Evolutionary conservation across 2,329 filamentous ascomycete species (phyloP).

Genomic region (Apiospora koreana): DNA sequence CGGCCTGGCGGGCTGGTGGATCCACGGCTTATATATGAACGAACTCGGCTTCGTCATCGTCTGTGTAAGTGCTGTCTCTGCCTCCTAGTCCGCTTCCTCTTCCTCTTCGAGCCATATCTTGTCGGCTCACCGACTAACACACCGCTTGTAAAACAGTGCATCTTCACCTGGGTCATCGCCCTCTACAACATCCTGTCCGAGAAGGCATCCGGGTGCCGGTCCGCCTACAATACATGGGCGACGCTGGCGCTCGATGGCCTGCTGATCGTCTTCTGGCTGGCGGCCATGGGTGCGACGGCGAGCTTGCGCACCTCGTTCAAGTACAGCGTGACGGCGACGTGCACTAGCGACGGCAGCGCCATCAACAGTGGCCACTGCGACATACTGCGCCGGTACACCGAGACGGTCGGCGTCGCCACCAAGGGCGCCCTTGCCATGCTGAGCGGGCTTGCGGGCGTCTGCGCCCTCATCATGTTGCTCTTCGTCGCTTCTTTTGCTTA

Average conservation of each 20-base stretch:
- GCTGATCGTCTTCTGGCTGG: slow-evolving; percentile 49
- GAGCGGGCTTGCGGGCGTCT: slow-evolving; percentile 43
- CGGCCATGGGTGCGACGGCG: slow-evolving; percentile 42
- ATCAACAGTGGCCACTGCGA: slow-evolving; percentile 40
- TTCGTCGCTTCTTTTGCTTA: slow-evolving; percentile 33
- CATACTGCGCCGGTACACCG: slow-evolving; percentile 23
- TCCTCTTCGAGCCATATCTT: background rate
- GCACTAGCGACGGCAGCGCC: slow-evolving; percentile 38
- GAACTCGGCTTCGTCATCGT: slow-evolving; percentile 42
- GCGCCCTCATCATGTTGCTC: slow-evolving; percentile 39
- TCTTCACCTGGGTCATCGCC: slow-evolving; percentile 48
- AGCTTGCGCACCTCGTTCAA: slow-evolving; percentile 39
- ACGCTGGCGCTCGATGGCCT: slow-evolving; percentile 45
- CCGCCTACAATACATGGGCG: slow-evolving; percentile 45
- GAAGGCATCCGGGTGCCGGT: slow-evolving; percentile 35
- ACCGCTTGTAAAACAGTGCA: slow-evolving; percentile 29
- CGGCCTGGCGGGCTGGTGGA: slow-evolving; percentile 42
- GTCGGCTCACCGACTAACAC: background rate
- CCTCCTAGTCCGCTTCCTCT: background rate
- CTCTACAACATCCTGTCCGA: slow-evolving; percentile 44
- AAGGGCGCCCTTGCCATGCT: slow-evolving; percentile 37
- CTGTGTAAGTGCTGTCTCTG: slow-evolving; percentile 34
- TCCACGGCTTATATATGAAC: slow-evolving; percentile 41
- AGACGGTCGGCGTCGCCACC: slow-evolving; percentile 33
- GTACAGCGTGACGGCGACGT: slow-evolving; percentile 32